Evolutionary conservation across 2,329 filamentous ascomycete genomes (phyloP).

Genomic region (Graphium sp.): DNA sequence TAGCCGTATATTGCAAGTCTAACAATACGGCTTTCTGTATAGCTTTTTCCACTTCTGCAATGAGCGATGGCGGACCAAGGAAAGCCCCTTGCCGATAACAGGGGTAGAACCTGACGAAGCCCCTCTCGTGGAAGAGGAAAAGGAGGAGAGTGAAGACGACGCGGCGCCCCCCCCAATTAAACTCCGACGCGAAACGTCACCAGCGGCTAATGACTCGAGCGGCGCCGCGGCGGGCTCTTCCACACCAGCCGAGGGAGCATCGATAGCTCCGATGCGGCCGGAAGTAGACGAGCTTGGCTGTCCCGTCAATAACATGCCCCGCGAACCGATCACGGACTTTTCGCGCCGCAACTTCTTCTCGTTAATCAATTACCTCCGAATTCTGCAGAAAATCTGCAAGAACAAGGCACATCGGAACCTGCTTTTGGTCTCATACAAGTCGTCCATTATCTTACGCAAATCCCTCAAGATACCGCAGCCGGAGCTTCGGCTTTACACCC

Average conservation of each 20-base stretch:
- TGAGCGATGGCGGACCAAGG: conserved; percentile 28
- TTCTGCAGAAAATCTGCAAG: conserved; percentile 96
- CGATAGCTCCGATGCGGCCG: too few relatives aligned
- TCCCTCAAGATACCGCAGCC: conserved; percentile 80
- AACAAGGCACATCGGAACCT: conserved; percentile 90
- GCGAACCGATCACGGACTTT: conserved; percentile 71
- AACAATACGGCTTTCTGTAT: conserved; percentile 9
- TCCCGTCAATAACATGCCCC: conserved; percentile 52
- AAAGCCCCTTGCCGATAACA: conserved; percentile 6
- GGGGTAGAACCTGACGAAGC: conserved; percentile 1
- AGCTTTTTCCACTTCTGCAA: conserved; percentile 91
- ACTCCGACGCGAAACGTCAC: conserved; percentile 31
- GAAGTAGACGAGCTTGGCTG: conserved; percentile 80
- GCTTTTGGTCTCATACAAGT: conserved; percentile 90
- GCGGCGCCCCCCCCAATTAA: conserved; percentile 73
- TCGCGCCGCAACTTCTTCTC: conserved; percentile 92
- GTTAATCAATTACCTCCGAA: conserved; percentile 83
- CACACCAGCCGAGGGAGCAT: background rate
- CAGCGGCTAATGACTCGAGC: conserved; percentile 10
- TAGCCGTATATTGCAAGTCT: conserved; percentile 7
- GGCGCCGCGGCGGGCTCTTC: background rate
- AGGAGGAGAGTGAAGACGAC: conserved; percentile 51
- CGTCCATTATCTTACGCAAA: conserved; percentile 79
- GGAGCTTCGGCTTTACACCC: conserved; percentile 75
- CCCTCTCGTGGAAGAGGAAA: conserved; percentile 9